Evolutionary conservation across 495 filamentous ascomycete genomes (phyloP).

Genomic region (Pseudevernia furfuracea): DNA sequence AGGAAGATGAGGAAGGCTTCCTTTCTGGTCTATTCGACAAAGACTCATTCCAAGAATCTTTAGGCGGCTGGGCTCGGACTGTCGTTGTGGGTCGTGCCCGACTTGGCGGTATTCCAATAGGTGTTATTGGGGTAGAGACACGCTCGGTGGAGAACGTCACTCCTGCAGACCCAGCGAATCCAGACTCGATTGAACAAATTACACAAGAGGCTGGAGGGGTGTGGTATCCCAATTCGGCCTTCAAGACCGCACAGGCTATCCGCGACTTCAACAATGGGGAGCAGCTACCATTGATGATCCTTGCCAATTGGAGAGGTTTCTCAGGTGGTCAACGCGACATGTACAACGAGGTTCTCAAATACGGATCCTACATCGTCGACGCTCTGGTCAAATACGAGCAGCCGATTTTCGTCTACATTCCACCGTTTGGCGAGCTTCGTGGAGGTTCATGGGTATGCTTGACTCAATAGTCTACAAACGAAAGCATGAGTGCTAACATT

Average conservation of each 20-base stretch:
- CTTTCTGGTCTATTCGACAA: constrained; percentile 88
- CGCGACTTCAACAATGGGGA: constrained; percentile 98
- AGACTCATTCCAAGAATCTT: constrained; percentile 92
- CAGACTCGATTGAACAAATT: constrained; percentile 93
- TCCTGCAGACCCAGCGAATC: constrained; percentile 96
- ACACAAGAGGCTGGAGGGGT: constrained; percentile 92
- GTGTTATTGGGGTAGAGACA: constrained; percentile 96
- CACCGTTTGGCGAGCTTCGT: constrained; percentile 91
- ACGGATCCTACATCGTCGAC: constrained; percentile 97
- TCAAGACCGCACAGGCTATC: constrained; percentile 98
- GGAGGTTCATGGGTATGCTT: constrained; percentile 85
- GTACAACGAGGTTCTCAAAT: constrained; percentile 99
- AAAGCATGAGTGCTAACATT: constrained; percentile 28
- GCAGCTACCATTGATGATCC: constrained; percentile 96
- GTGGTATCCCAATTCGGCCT: constrained; percentile 99
- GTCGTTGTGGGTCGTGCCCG: constrained; percentile 96
- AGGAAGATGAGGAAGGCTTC: constrained; percentile 81
- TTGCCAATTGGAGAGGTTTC: constrained; percentile 99
- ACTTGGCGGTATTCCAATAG: constrained; percentile 94
- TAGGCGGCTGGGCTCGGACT: constrained; percentile 93
- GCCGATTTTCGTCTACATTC: constrained; percentile 97
- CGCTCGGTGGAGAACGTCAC: constrained; percentile 94
- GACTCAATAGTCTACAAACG: constrained; percentile 13
- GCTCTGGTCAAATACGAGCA: constrained; percentile 97
- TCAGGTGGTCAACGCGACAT: constrained; percentile 98